Percentiles rank a stretch among this genome's conserved stretches.
Conservation (phyloP, 2,329 filamentous ascomycete species). For the Mycosphaerella sp. region DNA sequence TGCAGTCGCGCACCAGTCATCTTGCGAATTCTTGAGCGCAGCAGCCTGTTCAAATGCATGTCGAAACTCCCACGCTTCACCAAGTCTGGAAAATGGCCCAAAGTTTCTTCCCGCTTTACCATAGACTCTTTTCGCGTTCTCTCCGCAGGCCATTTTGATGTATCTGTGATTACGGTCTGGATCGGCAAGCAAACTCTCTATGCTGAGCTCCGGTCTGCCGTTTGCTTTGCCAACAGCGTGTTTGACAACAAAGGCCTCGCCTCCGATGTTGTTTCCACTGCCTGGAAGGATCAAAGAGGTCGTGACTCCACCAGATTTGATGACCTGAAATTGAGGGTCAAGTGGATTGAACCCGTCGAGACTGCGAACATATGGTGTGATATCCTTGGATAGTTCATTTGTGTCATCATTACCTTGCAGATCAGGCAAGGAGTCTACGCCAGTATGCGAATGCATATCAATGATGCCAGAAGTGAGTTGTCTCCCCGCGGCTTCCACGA, state of each 20-base stretch:
- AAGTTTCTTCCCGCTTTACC: slow-evolving; percentile 46
- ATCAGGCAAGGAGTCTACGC: slow-evolving; percentile 52
- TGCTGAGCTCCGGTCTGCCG: slow-evolving; percentile 57
- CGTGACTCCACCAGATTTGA: slow-evolving; percentile 67
- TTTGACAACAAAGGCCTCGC: slow-evolving; percentile 64
- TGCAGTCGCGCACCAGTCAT: slow-evolving; percentile 61
- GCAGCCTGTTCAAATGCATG: slow-evolving; percentile 37
- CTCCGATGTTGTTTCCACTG: slow-evolving; percentile 64
- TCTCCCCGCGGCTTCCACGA: slow-evolving; percentile 55
- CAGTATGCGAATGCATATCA: slow-evolving; percentile 65
- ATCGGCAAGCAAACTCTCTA: slow-evolving; percentile 58
- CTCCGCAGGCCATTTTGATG: slow-evolving; percentile 69
- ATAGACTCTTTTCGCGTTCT: slow-evolving; percentile 60
- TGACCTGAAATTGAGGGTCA: slow-evolving; percentile 60
- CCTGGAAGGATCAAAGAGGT: slow-evolving; percentile 61
- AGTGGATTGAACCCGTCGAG: slow-evolving; percentile 59
- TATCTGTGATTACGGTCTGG: slow-evolving; percentile 61
- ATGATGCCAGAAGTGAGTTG: slow-evolving; percentile 61
- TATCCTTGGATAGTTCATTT: slow-evolving; percentile 58
- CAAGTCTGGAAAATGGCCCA: slow-evolving; percentile 56
- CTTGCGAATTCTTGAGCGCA: slow-evolving; percentile 52
- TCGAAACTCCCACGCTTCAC: slow-evolving; percentile 52
- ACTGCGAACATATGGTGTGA: slow-evolving; percentile 61
- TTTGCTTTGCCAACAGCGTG: slow-evolving; percentile 56
- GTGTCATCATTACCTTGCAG: slow-evolving; percentile 52